Evolutionary conservation across 108 stramenopile genomes (phyloP), one percentile per base, ranked within the genome.

Genomic region (Aurantiochytrium sp.): DNA sequence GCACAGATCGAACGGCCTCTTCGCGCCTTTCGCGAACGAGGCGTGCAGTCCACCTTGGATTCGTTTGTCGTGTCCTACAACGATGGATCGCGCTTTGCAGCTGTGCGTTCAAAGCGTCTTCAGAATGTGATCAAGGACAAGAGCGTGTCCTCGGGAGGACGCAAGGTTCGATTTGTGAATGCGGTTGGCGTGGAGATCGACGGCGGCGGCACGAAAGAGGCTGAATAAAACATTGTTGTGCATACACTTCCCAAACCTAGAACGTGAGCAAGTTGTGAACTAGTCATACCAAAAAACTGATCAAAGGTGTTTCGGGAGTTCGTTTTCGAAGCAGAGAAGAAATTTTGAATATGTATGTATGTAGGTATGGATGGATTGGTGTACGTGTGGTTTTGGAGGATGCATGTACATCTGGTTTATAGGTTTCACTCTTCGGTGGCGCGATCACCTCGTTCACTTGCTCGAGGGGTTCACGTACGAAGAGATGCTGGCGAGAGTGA

Each of bases 31-130:
- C 49, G 51, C 6, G 51, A 83, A 45, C 76, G 93, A 5, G 92
- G 90, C 60, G 29, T 90, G 45, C 98, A 98, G 93, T 95, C 95
- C 5, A 90, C 97, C n/a, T 71, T 99, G 6, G 99, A 99, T 59
- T 94, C 96, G 4, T 96, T 94, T 87, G 98, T 96, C 91, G 96
- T 96, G 95, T 91, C 91, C 35, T 98, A 98, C 93, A 96, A 97
- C 83, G 98, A 98, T 91, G 94, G 96, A 23, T 93, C 95, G 58
- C 95, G 94, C 87, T 97, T 98, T 90, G 98, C 97, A 10, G 92
- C 96, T 69, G 94, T 96, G 44, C 64, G 83, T 60, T 95, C 94
- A 59, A 95, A 94, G 73, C 91, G 96, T 42, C 88, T 96, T 49
- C 94, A 91, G 73, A 55, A 58, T 44, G 95, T 94, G 23, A 89